These are phyloP conservation scores for Salix arbutifolia DNA, from an alignment of 345 rosid species.

Conservation along the genomic window DNA sequence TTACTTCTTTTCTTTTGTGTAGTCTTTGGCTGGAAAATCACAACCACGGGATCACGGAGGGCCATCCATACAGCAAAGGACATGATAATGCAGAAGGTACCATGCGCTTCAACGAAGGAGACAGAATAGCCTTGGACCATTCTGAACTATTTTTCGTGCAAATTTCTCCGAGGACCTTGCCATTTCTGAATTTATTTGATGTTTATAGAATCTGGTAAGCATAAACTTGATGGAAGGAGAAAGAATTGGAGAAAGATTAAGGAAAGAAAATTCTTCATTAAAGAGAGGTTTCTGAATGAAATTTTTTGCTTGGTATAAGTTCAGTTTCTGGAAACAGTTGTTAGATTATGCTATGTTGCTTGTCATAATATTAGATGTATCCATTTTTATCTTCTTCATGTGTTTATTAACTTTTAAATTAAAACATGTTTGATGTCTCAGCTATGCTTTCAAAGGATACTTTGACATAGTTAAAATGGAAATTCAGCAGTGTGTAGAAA, in stretches of 20 bases:
- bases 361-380: constrained; percentile 13
- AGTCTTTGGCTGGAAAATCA: too few species aligned
- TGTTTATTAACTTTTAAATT: constrained; percentile 22
- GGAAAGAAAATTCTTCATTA: constrained; percentile 4
- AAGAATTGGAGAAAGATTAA: not conserved
- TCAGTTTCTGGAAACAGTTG: constrained; percentile 1
- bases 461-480: too few species aligned
- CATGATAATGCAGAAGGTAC: too few species aligned
- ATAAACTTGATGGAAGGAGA: constrained; percentile 13
- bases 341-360: constrained; percentile 13
- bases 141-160: constrained; percentile 12
- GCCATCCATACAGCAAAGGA: too few species aligned
- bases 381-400: constrained; percentile 20
- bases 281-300: constrained; percentile 23
- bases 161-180: constrained; percentile 10
- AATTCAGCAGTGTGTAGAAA: too few species aligned
- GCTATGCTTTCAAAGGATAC: too few species aligned
- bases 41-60: too few species aligned
- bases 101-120: too few species aligned
- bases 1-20: too few species aligned
- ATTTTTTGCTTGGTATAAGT: too few species aligned
- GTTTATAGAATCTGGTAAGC: constrained; percentile 12
- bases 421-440: not conserved
- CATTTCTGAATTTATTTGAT: constrained; percentile 5
- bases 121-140: constrained; percentile 19